phyloP scores from a whole-genome alignment of 2,329 filamentous ascomycete genomes.

The Arthrobotrys pseudoclavata region DNA sequence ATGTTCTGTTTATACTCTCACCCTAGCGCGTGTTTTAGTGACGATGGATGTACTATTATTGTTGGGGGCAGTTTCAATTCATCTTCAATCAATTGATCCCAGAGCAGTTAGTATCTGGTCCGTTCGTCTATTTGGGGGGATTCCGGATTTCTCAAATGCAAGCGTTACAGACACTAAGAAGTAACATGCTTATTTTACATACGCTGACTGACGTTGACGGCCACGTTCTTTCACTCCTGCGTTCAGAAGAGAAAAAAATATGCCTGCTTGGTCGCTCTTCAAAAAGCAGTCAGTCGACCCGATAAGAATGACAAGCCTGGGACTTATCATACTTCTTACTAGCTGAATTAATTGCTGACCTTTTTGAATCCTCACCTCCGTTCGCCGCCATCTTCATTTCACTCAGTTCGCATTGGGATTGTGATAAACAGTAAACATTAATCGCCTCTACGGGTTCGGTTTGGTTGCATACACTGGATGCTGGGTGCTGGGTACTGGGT shows the following conservation, averaged over 20 bases:
- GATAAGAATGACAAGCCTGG: constrained; percentile 36
- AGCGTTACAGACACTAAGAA: constrained; percentile 29
- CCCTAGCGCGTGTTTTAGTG: neutral
- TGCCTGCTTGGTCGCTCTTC: constrained; percentile 8
- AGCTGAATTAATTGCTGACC: neutral
- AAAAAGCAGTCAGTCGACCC: constrained; percentile 36
- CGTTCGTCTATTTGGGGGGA: constrained; percentile 23
- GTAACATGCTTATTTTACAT: neutral
- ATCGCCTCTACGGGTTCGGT: neutral
- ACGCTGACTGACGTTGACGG: constrained; percentile 29
- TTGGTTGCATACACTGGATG: constrained; percentile 9
- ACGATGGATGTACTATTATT: constrained; percentile 9
- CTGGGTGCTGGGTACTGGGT: neutral
- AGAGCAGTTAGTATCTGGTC: constrained; percentile 1
- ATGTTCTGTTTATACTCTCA: neutral
- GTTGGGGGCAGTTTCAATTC: constrained; percentile 23
- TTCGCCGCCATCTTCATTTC: constrained; percentile 29
- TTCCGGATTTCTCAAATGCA: constrained; percentile 30
- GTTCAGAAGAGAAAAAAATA: constrained; percentile 36
- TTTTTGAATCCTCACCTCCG: constrained; percentile 11
- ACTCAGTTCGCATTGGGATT: constrained; percentile 8
- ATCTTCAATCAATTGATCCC: constrained; percentile 5
- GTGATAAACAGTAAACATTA: constrained; percentile 3
- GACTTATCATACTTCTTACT: neutral
- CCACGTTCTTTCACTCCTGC: constrained; percentile 53